phyloP scores from a whole-genome alignment of 139 green algal genomes.

The Micractinium sp. region DNA sequence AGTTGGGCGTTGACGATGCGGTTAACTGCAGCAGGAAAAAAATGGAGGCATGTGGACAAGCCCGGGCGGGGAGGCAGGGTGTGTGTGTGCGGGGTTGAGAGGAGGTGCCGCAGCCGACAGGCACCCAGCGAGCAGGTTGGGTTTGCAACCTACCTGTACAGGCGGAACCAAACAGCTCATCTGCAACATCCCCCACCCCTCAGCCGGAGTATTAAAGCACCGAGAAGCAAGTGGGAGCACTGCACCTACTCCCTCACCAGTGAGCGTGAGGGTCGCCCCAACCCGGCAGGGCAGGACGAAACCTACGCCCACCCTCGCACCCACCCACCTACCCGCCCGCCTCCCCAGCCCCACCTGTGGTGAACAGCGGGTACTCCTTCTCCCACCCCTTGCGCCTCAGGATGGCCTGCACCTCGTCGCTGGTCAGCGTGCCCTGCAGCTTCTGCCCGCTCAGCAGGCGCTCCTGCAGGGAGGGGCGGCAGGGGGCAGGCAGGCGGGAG shows the following conservation, averaged over 20 bases:
- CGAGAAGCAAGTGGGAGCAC: not conserved
- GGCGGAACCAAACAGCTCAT: too few relatives aligned
- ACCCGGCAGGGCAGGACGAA: not conserved
- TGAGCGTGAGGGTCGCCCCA: too few relatives aligned
- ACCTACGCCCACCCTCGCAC: not conserved
- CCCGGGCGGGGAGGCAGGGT: too few relatives aligned
- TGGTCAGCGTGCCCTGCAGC: constrained; percentile 82
- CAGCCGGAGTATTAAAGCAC: too few relatives aligned
- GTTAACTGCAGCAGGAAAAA: constrained; percentile 49
- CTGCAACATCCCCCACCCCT: too few relatives aligned
- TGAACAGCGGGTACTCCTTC: constrained; percentile 76
- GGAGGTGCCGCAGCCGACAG: not conserved
- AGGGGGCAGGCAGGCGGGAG: not conserved
- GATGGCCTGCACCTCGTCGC: constrained; percentile 78
- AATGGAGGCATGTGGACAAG: not conserved
- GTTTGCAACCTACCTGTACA: too few relatives aligned
- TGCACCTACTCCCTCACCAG: not conserved
- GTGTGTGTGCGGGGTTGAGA: not conserved
- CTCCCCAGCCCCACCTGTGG: constrained; percentile 35
- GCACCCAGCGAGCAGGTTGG: not conserved
- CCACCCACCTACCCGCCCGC: not conserved
- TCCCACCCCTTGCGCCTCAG: constrained; percentile 62
- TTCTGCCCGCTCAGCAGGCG: constrained; percentile 81
- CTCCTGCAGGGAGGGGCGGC: not conserved
- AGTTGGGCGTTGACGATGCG: constrained; percentile 61